Percentiles rank a stretch among this genome's conserved stretches.
These are phyloP conservation scores for Sphaceloma murrayae DNA, from an alignment of 2,329 filamentous ascomycete species.

Conservation along the genomic window DNA sequence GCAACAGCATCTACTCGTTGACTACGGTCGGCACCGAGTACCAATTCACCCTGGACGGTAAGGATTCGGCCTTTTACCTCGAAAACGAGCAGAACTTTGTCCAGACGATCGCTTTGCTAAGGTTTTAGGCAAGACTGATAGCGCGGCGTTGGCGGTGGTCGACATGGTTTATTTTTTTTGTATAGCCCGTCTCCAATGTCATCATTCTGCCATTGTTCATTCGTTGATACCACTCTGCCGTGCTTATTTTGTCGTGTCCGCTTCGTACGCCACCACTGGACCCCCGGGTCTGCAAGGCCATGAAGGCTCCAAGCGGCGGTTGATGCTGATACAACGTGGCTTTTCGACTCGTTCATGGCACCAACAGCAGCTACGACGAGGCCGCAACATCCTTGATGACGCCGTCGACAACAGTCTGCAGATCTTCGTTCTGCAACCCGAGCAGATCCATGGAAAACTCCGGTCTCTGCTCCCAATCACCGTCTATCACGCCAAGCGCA, in stretches of 20 bases:
- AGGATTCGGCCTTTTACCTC: slow-evolving; percentile 34
- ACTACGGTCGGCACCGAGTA: slow-evolving; percentile 35
- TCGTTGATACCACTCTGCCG: no score
- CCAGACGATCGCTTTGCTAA: slow-evolving; percentile 36
- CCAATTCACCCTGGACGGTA: slow-evolving; percentile 39
- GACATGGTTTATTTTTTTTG: no score
- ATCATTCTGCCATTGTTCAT: no score
- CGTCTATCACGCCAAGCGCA: slow-evolving; percentile 26
- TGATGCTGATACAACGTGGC: no score
- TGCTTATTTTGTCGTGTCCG: no score
- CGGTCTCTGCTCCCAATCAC: slow-evolving; percentile 28
- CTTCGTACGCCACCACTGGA: no score
- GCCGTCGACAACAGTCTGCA: slow-evolving; percentile 31
- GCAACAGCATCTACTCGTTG: slow-evolving; percentile 39
- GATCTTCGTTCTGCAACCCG: slow-evolving; percentile 33
- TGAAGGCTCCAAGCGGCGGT: no score
- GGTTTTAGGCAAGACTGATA: slow-evolving; percentile 1
- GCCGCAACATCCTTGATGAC: slow-evolving; percentile 24
- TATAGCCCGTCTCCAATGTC: no score
- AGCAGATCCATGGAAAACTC: slow-evolving; percentile 34
- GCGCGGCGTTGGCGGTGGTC: slow-evolving; percentile 7
- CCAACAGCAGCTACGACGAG: not conserved
- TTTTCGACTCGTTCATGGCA: not conserved
- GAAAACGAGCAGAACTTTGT: slow-evolving; percentile 42
- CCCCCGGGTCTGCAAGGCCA: no score